Evolutionary conservation across 2,329 filamentous ascomycete species (phyloP).

Genomic region (Graphiopsis chlorocephala): DNA sequence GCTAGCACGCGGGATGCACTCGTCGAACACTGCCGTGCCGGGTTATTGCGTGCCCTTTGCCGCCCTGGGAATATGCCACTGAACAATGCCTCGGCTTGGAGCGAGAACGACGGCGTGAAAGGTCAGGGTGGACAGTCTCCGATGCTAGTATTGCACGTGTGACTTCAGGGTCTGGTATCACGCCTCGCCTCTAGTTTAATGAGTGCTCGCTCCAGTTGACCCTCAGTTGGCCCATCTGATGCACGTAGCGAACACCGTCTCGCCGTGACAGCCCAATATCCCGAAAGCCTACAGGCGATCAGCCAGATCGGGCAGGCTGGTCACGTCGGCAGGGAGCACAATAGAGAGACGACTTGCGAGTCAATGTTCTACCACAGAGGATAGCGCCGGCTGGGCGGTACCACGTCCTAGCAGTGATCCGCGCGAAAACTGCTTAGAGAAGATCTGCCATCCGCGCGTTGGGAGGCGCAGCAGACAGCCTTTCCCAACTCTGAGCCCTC

Average conservation of each 20-base stretch:
- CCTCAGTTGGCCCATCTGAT: background rate
- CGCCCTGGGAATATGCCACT: background rate
- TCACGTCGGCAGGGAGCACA: background rate
- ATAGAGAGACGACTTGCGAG: background rate
- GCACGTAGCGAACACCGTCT: background rate
- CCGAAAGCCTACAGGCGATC: background rate
- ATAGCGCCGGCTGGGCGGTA: conserved; percentile 12
- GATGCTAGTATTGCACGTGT: background rate
- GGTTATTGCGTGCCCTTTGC: background rate
- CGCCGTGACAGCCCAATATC: background rate
- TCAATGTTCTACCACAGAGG: conserved; percentile 13
- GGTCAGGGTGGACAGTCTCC: background rate
- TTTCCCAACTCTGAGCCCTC: background rate
- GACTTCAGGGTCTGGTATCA: background rate
- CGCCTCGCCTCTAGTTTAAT: background rate
- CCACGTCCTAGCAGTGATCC: conserved; percentile 11
- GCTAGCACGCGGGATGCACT: background rate
- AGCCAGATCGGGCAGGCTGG: background rate
- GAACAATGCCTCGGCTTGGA: background rate
- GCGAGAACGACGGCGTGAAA: background rate
- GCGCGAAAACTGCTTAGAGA: conserved; percentile 4
- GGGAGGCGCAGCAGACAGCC: conserved; percentile 11
- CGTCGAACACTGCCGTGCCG: background rate
- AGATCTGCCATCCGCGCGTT: conserved; percentile 14
- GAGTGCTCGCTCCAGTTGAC: background rate